These are phyloP conservation scores for Naganishia cerealis DNA, from an alignment of 1,284 basidiomycete species.

Conservation along the genomic window DNA sequence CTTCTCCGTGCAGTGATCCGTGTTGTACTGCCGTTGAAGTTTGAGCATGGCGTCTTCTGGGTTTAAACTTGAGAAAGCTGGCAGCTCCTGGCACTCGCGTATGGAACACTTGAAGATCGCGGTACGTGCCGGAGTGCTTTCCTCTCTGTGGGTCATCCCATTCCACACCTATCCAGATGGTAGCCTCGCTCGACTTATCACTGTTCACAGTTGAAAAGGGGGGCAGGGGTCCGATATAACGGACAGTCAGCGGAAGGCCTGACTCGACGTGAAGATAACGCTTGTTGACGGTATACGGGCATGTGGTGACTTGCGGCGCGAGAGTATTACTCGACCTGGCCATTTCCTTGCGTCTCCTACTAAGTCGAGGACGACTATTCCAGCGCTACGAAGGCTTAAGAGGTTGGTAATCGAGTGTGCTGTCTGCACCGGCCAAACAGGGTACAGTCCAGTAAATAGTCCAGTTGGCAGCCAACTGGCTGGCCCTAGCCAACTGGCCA, in stretches of 20 bases:
- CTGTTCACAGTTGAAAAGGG: constrained; percentile 25
- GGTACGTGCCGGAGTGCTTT: constrained; percentile 80
- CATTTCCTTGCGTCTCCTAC: not conserved
- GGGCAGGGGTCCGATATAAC: constrained; percentile 46
- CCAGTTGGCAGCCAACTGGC: no score
- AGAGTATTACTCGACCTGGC: not conserved
- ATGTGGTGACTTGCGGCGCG: not conserved
- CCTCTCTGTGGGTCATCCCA: constrained; percentile 85
- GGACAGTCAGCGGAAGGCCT: constrained; percentile 43
- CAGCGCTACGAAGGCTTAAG: not conserved
- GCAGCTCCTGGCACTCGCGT: constrained; percentile 45
- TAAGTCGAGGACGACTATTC: not conserved
- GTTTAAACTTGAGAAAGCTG: constrained; percentile 45
- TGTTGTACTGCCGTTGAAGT: not conserved
- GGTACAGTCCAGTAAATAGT: not conserved
- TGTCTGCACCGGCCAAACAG: not conserved
- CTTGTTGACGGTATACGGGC: constrained; percentile 33
- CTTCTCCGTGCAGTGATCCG: not conserved
- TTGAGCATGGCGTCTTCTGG: not conserved
- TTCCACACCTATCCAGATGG: constrained; percentile 84
- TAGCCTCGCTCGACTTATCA: constrained; percentile 2
- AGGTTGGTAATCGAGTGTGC: not conserved
- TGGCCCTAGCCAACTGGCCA: no score
- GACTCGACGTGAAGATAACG: constrained; percentile 47
- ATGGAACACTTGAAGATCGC: constrained; percentile 73